A percentile compares a stretch with the other conserved stretches of the same genome.
phyloP scores from a whole-genome alignment of 2,329 filamentous ascomycete genomes.

The Aspergillus ruber region DNA sequence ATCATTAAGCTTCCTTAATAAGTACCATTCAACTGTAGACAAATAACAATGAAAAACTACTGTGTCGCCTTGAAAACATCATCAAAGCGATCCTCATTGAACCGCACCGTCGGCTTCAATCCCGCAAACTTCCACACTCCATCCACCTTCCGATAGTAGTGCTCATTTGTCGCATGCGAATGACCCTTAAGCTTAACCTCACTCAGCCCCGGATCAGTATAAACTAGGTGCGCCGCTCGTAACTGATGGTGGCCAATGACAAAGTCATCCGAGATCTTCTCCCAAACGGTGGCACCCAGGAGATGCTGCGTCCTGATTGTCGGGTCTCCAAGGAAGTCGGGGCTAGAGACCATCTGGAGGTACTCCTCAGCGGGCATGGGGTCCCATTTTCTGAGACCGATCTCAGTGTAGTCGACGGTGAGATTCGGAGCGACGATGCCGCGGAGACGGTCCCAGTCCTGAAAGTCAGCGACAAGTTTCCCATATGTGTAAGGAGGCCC shows the following conservation, averaged over 20 bases:
- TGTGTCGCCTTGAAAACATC: constrained; percentile 41
- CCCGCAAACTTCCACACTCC: constrained; percentile 59
- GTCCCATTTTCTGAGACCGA: constrained; percentile 56
- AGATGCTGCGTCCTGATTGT: constrained; percentile 61
- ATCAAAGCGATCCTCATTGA: constrained; percentile 51
- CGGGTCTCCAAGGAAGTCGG: constrained; percentile 54
- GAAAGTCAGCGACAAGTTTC: not conserved
- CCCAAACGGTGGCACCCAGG: constrained; percentile 54
- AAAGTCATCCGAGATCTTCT: constrained; percentile 52
- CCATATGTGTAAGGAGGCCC: not conserved
- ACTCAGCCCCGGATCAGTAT: constrained; percentile 45
- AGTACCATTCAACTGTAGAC: not conserved
- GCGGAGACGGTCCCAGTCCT: constrained; percentile 37
- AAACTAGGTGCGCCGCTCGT: constrained; percentile 57
- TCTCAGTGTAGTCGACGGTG: constrained; percentile 61
- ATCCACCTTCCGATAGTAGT: constrained; percentile 53
- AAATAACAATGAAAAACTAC: not conserved
- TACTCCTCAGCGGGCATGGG: constrained; percentile 58
- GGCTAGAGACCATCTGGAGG: constrained; percentile 53
- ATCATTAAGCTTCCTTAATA: not conserved
- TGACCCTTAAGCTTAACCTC: constrained; percentile 55
- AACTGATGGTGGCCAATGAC: constrained; percentile 57
- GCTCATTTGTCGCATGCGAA: constrained; percentile 52
- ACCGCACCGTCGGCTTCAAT: constrained; percentile 50
- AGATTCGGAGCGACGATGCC: constrained; percentile 38